Base-by-base conservation (phyloP, 164 flowering plant species). In the Dillenia turbinata region DNA sequence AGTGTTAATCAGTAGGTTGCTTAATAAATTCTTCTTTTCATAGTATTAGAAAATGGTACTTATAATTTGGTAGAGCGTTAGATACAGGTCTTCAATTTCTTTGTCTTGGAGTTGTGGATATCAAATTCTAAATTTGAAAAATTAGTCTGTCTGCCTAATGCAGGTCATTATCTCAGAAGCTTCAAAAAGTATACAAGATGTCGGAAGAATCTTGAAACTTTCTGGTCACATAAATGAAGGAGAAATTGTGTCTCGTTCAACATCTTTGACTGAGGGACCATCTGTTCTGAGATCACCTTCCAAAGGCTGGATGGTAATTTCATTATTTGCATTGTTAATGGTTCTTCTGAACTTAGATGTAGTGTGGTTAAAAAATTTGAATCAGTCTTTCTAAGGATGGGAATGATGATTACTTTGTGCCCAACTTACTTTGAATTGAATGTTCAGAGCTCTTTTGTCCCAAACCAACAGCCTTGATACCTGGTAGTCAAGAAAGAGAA, bases 91-190 rank as follows among this genome's bases (percentile, higher is more conserved):
- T 52, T 52, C 11, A 9, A 16, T 52, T 26, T 7, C 10, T 16
- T 16, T 15, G 5, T n/a, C 14, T 13, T 64, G 47, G 48, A 40
- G 55, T 43, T 56, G 48, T 48, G 10, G 46, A 56, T 40, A 56
- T 40, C 0, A 8, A 19, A 9, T 14, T 1, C 45, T 24, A 24
- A 22, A 62, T 17, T 17, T 45, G 9, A 52, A 56, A 52, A 51
- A 17, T 11, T 13, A 50, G 13, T 49, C n/a, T 58, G 9, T 24
- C 44, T 66, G 43, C 62, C 19, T 4, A 33, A 33, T 66, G 47
- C 75, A 90, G 90, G 85, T 85, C 51, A 81, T 90, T 46, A 65
- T 90, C 24, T 61, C 78, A 49, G 90, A 88, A 80, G 95, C 90
- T 68, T 73, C 86, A 49, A 86, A 80, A 73, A 63, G 68, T 19